Base-by-base conservation (phyloP, 2,329 filamentous ascomycete genomes). In the Diplodia seriata region DNA sequence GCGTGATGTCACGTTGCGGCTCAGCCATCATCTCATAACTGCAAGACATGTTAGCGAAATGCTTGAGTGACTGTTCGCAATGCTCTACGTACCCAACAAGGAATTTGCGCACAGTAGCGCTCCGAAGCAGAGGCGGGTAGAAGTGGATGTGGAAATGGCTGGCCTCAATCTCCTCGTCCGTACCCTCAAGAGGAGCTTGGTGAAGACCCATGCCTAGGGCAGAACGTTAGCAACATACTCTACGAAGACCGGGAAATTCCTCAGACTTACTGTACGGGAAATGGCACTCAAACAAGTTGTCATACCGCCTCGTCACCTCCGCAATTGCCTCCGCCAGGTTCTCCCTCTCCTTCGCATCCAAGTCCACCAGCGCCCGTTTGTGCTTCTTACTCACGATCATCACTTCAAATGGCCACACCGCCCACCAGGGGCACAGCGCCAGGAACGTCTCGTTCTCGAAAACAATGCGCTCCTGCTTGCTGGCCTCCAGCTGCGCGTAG, bases 131-230 rank as follows among this genome's bases (percentile, higher is more conserved):
- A 14, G 95, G 95, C 51, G 95, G 95, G 78, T 97, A 98, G 80
- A 99, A 99, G 82, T 99, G 95, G 83, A 99, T 90, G 79, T 99
- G 95, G 76, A 99, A 89, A 80, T 97, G 94, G 72, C 92, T 93
- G 70, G 89, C 89, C 73, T 97, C 38, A 66, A 94, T 87, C 79
- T 98, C 94, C 70, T 96, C 92, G 1, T 88, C 85, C 0, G 87
- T 90, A 26, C 92, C 93, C 31, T 91, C 87, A 7, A 99, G 85
- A 2, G 95, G 95, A 20, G 95, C 94, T 82, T 99, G 95, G 78
- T 99, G 95, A 68, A 99, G 89, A 51, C 95, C 95, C 78, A 97
- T 98, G 79, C 91, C 88, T 90, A 49, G 18, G 43, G 2, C 36
- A 20, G n/a, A 61, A 3, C 7, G 4, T 68, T 55, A 69, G 43